Evolutionary conservation across 1,284 basidiomycete genomes (phyloP).

Genomic region (Ceratobasidium sp.): DNA sequence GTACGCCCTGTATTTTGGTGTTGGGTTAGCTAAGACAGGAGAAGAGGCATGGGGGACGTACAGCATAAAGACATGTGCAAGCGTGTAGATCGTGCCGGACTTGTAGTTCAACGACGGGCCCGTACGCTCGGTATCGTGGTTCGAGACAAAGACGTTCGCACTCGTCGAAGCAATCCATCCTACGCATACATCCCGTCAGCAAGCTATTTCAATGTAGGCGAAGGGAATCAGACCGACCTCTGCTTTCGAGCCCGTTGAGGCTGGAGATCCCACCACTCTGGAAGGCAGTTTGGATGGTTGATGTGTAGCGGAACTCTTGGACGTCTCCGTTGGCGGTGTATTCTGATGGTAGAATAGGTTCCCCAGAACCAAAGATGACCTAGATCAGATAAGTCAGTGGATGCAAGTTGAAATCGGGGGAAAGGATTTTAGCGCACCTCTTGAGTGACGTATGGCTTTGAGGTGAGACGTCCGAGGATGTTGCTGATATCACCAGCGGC

Average conservation of each 20-base stretch:
- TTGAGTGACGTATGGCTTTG: conserved; percentile 42
- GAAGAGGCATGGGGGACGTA: conserved; percentile 43
- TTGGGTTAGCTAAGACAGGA: not conserved
- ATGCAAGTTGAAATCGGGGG: conserved; percentile 1
- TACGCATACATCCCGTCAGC: conserved; percentile 47
- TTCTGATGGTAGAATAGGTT: conserved; percentile 42
- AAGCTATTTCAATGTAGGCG: not conserved
- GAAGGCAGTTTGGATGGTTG: conserved; percentile 64
- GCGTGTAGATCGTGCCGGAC: conserved; percentile 70
- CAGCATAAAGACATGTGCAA: conserved; percentile 72
- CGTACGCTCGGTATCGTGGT: conserved; percentile 76
- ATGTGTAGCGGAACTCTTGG: conserved; percentile 66
- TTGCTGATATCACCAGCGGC: conserved; percentile 42
- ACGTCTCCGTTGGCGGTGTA: conserved; percentile 45
- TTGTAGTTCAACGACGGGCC: conserved; percentile 66
- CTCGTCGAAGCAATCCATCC: conserved; percentile 66
- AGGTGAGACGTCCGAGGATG: conserved; percentile 43
- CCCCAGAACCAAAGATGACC: conserved; percentile 44
- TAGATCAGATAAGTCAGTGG: conserved; percentile 18
- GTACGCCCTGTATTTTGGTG: conserved; percentile 57
- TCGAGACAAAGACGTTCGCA: conserved; percentile 74
- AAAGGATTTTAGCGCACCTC: conserved; percentile 30
- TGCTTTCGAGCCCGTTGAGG: conserved; percentile 50
- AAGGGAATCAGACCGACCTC: conserved; percentile 2
- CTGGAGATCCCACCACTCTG: conserved; percentile 61